phyloP scores from a whole-genome alignment of 495 filamentous ascomycete genomes.

The Glarea lozoyensis region DNA sequence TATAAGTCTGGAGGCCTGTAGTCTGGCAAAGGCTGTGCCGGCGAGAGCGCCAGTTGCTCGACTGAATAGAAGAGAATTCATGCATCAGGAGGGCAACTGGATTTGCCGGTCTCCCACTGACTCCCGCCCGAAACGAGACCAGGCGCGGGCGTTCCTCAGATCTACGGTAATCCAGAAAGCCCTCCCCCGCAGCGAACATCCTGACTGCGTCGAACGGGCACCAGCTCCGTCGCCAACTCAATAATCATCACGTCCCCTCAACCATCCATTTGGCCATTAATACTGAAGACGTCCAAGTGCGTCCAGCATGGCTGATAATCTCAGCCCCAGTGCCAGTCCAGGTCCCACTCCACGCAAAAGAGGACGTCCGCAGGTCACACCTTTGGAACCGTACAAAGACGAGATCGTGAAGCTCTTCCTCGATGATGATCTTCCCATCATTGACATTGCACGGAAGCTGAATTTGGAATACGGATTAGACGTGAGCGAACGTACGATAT shows the following conservation, averaged over 20 bases:
- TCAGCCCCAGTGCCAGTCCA: neutral
- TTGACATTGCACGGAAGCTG: constrained; percentile 17
- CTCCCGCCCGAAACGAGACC: no score
- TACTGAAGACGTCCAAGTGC: constrained; percentile 5
- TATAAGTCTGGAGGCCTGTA: constrained; percentile 52
- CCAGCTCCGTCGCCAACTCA: no score
- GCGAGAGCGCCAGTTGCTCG: constrained; percentile 56
- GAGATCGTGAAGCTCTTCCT: constrained; percentile 15
- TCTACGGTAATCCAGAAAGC: no score
- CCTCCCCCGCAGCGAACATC: no score
- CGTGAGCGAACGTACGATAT: constrained; percentile 18
- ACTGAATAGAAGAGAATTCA: constrained; percentile 73
- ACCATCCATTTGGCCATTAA: no score
- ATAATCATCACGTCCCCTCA: no score
- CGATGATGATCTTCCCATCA: constrained; percentile 14
- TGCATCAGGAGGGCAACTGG: no score
- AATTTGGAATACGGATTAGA: constrained; percentile 17
- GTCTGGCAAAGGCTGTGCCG: constrained; percentile 51
- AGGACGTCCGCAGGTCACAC: constrained; percentile 13
- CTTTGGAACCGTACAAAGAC: constrained; percentile 18
- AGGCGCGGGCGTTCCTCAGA: no score
- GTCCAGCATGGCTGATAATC: no score
- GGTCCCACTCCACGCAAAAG: constrained; percentile 4
- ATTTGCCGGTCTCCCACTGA: no score
- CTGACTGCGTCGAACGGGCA: no score